These are phyloP conservation scores for Thalassiosira exigua DNA, from an alignment of 352 stramenopile genomes.

Conservation along the genomic window DNA sequence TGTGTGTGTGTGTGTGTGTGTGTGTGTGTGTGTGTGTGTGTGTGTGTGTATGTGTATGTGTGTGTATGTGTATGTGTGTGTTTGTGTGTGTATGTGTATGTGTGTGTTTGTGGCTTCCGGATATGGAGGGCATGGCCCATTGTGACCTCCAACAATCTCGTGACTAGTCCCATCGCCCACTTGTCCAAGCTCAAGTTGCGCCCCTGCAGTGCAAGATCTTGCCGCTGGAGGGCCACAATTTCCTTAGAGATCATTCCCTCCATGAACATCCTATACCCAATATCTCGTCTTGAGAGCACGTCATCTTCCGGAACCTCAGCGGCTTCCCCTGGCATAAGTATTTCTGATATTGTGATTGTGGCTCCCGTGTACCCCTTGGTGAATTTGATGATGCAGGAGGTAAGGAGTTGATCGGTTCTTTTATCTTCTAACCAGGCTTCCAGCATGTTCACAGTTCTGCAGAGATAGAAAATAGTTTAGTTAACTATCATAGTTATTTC, in stretches of 20 bases:
- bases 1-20: too few relatives aligned
- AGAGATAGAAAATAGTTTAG: too few relatives aligned
- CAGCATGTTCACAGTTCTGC: neutral
- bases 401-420: neutral
- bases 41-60: too few relatives aligned
- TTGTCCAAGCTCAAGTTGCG: neutral
- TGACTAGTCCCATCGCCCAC: slow-evolving; percentile 1
- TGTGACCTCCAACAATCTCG: slow-evolving; percentile 13
- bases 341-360: neutral
- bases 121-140: too few relatives aligned
- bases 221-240: slow-evolving; percentile 1
- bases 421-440: neutral
- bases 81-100: too few relatives aligned
- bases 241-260: slow-evolving; percentile 28
- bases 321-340: neutral
- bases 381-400: neutral
- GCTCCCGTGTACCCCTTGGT: too few relatives aligned
- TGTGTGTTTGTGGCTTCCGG: too few relatives aligned
- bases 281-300: slow-evolving; percentile 23
- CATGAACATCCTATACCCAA: slow-evolving; percentile 30
- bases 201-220: neutral
- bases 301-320: neutral
- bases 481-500: too few relatives aligned
- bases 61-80: too few relatives aligned
- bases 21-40: too few relatives aligned